phyloP scores from a whole-genome alignment of 306 rosid genomes.

The Pyrus pyrifolia region DNA sequence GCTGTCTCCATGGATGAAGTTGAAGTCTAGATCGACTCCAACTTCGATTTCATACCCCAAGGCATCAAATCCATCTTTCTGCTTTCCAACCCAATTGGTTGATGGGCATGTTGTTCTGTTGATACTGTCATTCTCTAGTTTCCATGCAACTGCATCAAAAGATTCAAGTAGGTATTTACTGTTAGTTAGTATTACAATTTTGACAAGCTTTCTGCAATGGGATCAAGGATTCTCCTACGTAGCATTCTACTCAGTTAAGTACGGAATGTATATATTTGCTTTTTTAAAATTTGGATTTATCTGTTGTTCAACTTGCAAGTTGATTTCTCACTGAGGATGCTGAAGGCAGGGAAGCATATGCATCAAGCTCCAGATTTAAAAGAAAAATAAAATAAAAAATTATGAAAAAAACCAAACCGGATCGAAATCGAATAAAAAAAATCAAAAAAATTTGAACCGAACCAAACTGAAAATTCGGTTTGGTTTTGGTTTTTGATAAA shows the following conservation, averaged over 20 bases:
- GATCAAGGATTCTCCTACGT: conserved; percentile 44
- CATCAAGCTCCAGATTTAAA: too few relatives aligned
- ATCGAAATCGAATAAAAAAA: too few relatives aligned
- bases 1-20: conserved; percentile 75
- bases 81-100: conserved; percentile 42
- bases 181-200: conserved; percentile 24
- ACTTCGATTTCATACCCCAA: conserved; percentile 53
- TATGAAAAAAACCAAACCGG: too few relatives aligned
- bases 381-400: too few relatives aligned
- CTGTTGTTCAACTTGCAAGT: conserved; percentile 19
- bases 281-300: conserved; percentile 49
- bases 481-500: too few relatives aligned
- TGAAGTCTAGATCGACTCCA: conserved; percentile 83
- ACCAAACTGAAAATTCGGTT: too few relatives aligned
- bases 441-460: too few relatives aligned
- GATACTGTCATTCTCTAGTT: conserved; percentile 43
- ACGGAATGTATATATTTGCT: conserved; percentile 32
- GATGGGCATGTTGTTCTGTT: conserved; percentile 43
- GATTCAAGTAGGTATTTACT: conserved; percentile 67
- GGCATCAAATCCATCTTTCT: conserved; percentile 63
- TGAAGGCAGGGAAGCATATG: too few relatives aligned
- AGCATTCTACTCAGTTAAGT: conserved; percentile 37
- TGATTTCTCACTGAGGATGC: too few relatives aligned
- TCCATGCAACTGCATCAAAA: conserved; percentile 69
- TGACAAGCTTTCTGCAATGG: conserved; percentile 56